phyloP scores from a whole-genome alignment of 2,329 filamentous ascomycete species.

The Epichloe typhina region DNA sequence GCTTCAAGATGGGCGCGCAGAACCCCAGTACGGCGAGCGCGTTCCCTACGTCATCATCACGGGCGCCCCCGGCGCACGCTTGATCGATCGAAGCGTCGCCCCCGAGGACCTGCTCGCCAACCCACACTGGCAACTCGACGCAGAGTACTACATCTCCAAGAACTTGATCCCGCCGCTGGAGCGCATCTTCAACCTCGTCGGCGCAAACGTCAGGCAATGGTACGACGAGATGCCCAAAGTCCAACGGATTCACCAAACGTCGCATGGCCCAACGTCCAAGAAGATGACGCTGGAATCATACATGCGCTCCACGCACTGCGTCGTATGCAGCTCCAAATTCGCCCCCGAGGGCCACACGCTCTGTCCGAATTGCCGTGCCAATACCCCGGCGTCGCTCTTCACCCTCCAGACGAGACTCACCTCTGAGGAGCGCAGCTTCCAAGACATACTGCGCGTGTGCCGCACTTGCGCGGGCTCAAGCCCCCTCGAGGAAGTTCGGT shows the following conservation, averaged over 20 bases:
- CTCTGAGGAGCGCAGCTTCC: conserved; percentile 47
- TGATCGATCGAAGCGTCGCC: conserved; percentile 81
- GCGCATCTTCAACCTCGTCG: conserved; percentile 91
- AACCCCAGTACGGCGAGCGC: conserved; percentile 90
- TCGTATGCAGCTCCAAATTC: conserved; percentile 46
- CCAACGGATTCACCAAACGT: conserved; percentile 46
- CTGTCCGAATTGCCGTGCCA: conserved; percentile 42
- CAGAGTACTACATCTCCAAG: conserved; percentile 94
- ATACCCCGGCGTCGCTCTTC: conserved; percentile 48
- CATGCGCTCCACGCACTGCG: conserved; percentile 66
- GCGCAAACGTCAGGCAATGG: conserved; percentile 81
- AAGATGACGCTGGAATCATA: conserved; percentile 87
- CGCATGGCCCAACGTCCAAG: conserved; percentile 18
- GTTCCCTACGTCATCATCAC: conserved; percentile 90
- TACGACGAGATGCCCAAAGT: conserved; percentile 95
- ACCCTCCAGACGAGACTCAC: conserved; percentile 49
- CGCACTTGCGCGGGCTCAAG: conserved; percentile 64
- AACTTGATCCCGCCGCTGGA: conserved; percentile 91
- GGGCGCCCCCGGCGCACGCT: conserved; percentile 70
- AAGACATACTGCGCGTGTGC: conserved; percentile 59
- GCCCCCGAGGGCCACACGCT: conserved; percentile 26
- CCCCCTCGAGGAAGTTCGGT: conserved; percentile 65
- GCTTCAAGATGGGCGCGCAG: conserved; percentile 71
- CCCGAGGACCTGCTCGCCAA: conserved; percentile 71
- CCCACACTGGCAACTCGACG: conserved; percentile 68